phyloP scores from a whole-genome alignment of 805 yeast species.

The fission yeast (Schizosaccharomyces pombe) region DNA sequence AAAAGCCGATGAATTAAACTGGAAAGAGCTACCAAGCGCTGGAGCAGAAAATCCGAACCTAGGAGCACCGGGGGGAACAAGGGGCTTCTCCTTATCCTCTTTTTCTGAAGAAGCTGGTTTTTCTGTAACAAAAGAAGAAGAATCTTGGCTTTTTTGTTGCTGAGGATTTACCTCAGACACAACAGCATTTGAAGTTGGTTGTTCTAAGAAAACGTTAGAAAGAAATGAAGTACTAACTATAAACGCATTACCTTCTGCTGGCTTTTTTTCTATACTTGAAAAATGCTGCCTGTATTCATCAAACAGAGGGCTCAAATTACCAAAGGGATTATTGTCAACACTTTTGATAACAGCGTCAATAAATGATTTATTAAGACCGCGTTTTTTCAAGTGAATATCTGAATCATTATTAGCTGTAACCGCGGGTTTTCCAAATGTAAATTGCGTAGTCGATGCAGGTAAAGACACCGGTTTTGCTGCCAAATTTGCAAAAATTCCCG shows the following conservation, averaged over 20 bases:
- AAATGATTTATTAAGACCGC: conserved; percentile 1
- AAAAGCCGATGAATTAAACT: not conserved
- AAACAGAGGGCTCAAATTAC: not conserved
- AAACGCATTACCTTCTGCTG: too few species aligned
- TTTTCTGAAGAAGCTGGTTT: not conserved
- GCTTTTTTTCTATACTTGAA: too few species aligned
- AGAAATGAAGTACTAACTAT: too few species aligned
- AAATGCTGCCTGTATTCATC: not conserved
- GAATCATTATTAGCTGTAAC: not conserved
- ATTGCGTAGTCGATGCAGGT: not conserved
- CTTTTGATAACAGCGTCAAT: not conserved
- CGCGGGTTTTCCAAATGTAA: not conserved
- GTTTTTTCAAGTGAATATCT: not conserved
- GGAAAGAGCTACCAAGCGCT: not conserved
- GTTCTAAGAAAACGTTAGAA: too few species aligned
- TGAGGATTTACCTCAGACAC: not conserved
- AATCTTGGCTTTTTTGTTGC: not conserved
- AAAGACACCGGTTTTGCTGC: not conserved
- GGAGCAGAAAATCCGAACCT: not conserved
- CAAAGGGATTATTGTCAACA: conserved; percentile 3
- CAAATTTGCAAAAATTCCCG: not conserved
- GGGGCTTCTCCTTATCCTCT: not conserved
- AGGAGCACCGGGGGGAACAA: not conserved
- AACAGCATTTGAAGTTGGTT: too few species aligned
- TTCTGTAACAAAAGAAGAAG: not conserved